Evolutionary conservation across 495 filamentous ascomycete species (phyloP), one percentile per base, ranked within the genome.

Genomic region (Talaromyces nanjingensis): DNA sequence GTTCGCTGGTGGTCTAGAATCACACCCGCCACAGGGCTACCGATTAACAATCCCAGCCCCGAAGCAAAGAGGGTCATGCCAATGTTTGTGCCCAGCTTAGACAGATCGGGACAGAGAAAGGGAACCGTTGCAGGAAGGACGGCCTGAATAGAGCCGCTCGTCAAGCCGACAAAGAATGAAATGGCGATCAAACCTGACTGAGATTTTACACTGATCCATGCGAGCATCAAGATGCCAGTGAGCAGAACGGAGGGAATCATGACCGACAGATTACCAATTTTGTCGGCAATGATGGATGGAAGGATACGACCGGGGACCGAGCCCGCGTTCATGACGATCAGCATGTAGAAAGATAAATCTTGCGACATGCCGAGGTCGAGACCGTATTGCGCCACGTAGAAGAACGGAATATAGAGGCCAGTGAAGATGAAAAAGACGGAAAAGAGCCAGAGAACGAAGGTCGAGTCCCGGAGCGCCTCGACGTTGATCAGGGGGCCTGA

Each of bases 271-370:
- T 71, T 70, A 0, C 90, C 90, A 29, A 89, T 69, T 60, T 78
- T 81, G 71, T 93, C 90, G 16, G 87, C 90, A 1, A 88, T 12
- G 64, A 86, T 78, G 7, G 87, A 88, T 67, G 68, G 71, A 1
- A 77, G 25, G 1, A 76, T 66, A 1, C 73, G 72, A n/a, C 78
- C 76, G 37, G 76, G 72, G 57, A 76, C 72, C 0, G 76, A 79
- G 14, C 75, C 73, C 0, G 68, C 79, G 63, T 81, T 81, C 37
- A 83, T 68, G 22, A 83, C 79, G 2, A 75, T 74, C 3, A 81
- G 65, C 5, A 77, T 75, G 60, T 81, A 82, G 49, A 75, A 75
- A 0, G 74, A 70, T 0, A 82, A 59, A 14, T 67, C 65, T 1
- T 59, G 47, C 0, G 77, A 77, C 54, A 78, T 74, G 0, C 78